Evolutionary conservation across 305 asterid species (phyloP).

Genomic region (Lippia alba): DNA sequence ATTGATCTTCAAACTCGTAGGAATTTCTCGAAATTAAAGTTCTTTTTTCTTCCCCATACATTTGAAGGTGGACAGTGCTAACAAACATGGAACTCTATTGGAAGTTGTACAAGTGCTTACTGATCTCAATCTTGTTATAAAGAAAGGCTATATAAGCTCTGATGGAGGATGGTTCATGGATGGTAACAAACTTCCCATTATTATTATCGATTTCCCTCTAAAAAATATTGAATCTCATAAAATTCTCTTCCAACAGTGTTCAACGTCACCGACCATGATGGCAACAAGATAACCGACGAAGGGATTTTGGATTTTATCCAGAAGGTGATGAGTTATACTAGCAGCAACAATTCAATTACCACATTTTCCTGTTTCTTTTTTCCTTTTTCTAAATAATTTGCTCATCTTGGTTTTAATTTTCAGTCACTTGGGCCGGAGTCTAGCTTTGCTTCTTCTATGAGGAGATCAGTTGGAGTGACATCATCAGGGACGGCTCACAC

Average conservation of each 20-base stretch:
- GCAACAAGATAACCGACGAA: slow-evolving; percentile 85
- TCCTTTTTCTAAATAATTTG: slow-evolving; percentile 22
- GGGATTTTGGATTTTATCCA: slow-evolving; percentile 74
- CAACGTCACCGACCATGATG: slow-evolving; percentile 85
- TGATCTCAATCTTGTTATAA: slow-evolving; percentile 80
- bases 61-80: slow-evolving; percentile 89
- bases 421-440: slow-evolving; percentile 98
- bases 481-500: slow-evolving; percentile 66
- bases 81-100: slow-evolving; percentile 86
- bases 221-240: slow-evolving; percentile 5
- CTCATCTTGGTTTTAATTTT: slow-evolving; percentile 31
- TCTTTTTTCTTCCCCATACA: slow-evolving; percentile 9
- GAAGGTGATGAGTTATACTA: slow-evolving; percentile 51
- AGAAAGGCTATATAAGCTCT: slow-evolving; percentile 87
- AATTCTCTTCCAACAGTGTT: slow-evolving; percentile 54
- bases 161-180: slow-evolving; percentile 99
- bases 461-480: slow-evolving; percentile 88
- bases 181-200: slow-evolving; percentile 51
- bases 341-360: no score
- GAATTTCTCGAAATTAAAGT: neutral
- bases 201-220: slow-evolving; percentile 2
- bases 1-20: slow-evolving; percentile 6
- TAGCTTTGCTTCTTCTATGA: slow-evolving; percentile 85
- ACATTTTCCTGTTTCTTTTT: slow-evolving; percentile 10
- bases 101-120: slow-evolving; percentile 94